A percentile compares a stretch with the other conserved stretches of the same genome.
phyloP scores from a whole-genome alignment of 345 rosid species.

The Pistacia integerrima region DNA sequence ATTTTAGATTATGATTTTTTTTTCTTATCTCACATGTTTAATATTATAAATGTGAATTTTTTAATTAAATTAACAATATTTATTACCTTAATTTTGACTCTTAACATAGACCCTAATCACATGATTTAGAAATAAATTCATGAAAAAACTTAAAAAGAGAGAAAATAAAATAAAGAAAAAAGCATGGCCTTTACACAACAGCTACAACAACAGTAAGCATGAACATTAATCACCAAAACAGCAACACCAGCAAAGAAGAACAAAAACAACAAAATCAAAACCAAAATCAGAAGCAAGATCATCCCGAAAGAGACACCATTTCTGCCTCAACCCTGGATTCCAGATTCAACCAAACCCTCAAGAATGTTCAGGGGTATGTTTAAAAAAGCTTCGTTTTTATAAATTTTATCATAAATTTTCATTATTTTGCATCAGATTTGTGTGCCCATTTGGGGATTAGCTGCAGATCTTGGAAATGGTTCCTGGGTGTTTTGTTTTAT shows the following conservation, averaged over 20 bases:
- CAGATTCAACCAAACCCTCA: conserved; percentile 87
- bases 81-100: no score
- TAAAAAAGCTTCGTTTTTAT: neutral
- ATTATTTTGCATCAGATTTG: conserved; percentile 22
- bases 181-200: conserved; percentile 19
- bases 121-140: no score
- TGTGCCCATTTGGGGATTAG: conserved; percentile 14
- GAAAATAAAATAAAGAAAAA: neutral
- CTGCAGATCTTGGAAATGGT: conserved; percentile 17
- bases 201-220: conserved; percentile 24
- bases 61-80: no score
- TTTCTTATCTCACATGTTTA: no score
- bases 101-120: no score
- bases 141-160: no score
- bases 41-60: no score
- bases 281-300: neutral
- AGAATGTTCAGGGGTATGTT: conserved; percentile 81
- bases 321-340: conserved; percentile 61
- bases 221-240: conserved; percentile 19
- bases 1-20: no score
- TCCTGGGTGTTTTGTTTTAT: neutral
- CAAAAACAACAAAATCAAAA: conserved; percentile 12
- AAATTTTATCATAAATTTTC: neutral
- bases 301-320: conserved; percentile 34
- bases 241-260: neutral